These are phyloP conservation scores for Jacaranda mimosifolia DNA, from an alignment of 257 asterid genomes.

Conservation along the genomic window DNA sequence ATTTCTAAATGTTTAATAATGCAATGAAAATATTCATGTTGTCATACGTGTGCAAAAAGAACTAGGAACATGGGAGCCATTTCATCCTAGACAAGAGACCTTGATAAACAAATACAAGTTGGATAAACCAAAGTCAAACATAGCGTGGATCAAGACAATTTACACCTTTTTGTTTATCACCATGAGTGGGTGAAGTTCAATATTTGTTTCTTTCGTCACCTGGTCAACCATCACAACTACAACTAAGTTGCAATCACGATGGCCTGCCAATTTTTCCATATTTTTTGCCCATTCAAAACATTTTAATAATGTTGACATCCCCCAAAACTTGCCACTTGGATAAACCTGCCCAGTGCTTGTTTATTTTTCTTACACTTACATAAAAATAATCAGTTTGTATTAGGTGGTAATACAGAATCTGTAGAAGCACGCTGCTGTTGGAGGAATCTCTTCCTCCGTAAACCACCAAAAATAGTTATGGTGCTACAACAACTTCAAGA, in stretches of 20 bases:
- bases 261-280: slow-evolving; percentile 48
- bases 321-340: slow-evolving; percentile 59
- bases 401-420: slow-evolving; percentile 33
- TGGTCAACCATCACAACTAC: slow-evolving; percentile 45
- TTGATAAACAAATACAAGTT: not conserved
- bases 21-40: not conserved
- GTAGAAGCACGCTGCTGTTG: slow-evolving; percentile 13
- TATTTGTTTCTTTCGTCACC: slow-evolving; percentile 21
- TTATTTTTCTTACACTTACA: not conserved
- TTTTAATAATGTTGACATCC: not conserved
- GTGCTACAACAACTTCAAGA: not conserved
- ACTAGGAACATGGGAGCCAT: slow-evolving; percentile 52
- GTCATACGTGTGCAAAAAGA: not conserved
- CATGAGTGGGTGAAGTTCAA: slow-evolving; percentile 29
- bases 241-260: slow-evolving; percentile 53
- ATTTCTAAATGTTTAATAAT: slow-evolving; percentile 17
- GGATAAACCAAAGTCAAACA: slow-evolving; percentile 48
- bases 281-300: not conserved
- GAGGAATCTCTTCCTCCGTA: slow-evolving; percentile 38
- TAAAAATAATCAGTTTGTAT: not conserved
- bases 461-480: slow-evolving; percentile 28
- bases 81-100: slow-evolving; percentile 33
- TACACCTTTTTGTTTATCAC: slow-evolving; percentile 34
- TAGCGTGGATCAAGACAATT: slow-evolving; percentile 39
- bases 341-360: not conserved